A percentile compares a stretch with the other conserved stretches of the same genome.
Evolutionary conservation across 495 filamentous ascomycete genomes (phyloP).

Genomic region (Penicillium pancosmium): DNA sequence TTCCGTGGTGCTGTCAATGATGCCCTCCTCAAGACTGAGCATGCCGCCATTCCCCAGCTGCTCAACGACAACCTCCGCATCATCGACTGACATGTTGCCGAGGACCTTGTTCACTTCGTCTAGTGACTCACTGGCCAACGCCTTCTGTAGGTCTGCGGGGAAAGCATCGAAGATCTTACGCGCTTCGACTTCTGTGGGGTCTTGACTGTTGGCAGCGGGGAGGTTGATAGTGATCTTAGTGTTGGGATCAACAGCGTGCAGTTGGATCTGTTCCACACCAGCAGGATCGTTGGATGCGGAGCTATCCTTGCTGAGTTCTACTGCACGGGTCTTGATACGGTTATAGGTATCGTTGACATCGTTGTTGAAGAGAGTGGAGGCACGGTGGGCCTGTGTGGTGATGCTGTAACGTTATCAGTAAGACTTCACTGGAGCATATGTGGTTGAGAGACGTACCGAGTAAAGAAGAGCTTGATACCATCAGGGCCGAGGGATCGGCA

Average conservation of each 20-base stretch:
- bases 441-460: constrained; percentile 52
- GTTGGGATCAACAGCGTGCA: constrained; percentile 93
- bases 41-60: constrained; percentile 85
- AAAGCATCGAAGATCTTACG: constrained; percentile 84
- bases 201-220: constrained; percentile 60
- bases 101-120: constrained; percentile 97
- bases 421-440: background rate
- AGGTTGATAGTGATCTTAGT: constrained; percentile 91
- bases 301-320: constrained; percentile 71
- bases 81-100: constrained; percentile 88
- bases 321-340: constrained; percentile 74
- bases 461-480: constrained; percentile 92
- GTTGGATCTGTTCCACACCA: constrained; percentile 94
- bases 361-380: constrained; percentile 86
- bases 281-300: constrained; percentile 65
- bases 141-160: constrained; percentile 74
- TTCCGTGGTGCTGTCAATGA: constrained; percentile 95
- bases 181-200: constrained; percentile 64
- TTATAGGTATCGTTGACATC: constrained; percentile 87
- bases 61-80: constrained; percentile 88
- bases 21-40: constrained; percentile 86
- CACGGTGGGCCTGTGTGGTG: constrained; percentile 88
- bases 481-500: constrained; percentile 86
- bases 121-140: constrained; percentile 79
- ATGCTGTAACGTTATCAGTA: constrained; percentile 57